A percentile compares a stretch with the other conserved stretches of the same genome.
Evolutionary conservation across 176 grass and related monocot genomes (phyloP).

Genomic region (Eragrostis nindensis): DNA sequence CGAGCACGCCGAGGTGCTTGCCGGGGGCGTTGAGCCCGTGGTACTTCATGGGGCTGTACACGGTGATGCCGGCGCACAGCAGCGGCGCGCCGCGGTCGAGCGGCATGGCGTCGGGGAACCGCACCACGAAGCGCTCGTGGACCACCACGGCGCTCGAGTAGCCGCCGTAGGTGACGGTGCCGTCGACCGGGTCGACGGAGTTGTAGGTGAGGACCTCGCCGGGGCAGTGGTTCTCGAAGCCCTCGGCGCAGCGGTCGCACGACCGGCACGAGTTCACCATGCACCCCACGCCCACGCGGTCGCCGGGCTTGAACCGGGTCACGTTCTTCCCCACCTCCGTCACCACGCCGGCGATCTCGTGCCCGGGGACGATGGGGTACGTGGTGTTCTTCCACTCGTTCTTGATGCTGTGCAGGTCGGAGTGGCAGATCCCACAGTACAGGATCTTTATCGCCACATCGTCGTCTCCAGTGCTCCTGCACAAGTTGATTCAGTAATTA

Average conservation of each 20-base stretch:
- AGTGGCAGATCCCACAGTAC: slow-evolving; percentile 85
- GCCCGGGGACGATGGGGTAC: slow-evolving; percentile 74
- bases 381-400: slow-evolving; percentile 67
- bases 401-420: slow-evolving; percentile 74
- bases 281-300: slow-evolving; percentile 69
- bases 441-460: slow-evolving; percentile 76
- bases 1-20: slow-evolving; percentile 64
- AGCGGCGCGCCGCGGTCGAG: slow-evolving; percentile 66
- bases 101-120: slow-evolving; percentile 59
- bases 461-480: no score
- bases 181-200: slow-evolving; percentile 38
- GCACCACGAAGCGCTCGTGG: slow-evolving; percentile 64
- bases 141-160: slow-evolving; percentile 62
- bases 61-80: slow-evolving; percentile 75
- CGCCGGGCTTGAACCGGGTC: slow-evolving; percentile 52
- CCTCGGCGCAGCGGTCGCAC: slow-evolving; percentile 50
- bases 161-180: slow-evolving; percentile 65
- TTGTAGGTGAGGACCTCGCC: slow-evolving; percentile 57
- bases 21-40: slow-evolving; percentile 44
- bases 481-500: no score
- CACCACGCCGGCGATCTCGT: slow-evolving; percentile 78
- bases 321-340: slow-evolving; percentile 68
- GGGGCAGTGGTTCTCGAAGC: slow-evolving; percentile 63
- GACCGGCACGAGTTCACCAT: slow-evolving; percentile 70
- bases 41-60: slow-evolving; percentile 73